phyloP scores from a whole-genome alignment of 768 basidiomycete species.

The Lactarius hatsudake region DNA sequence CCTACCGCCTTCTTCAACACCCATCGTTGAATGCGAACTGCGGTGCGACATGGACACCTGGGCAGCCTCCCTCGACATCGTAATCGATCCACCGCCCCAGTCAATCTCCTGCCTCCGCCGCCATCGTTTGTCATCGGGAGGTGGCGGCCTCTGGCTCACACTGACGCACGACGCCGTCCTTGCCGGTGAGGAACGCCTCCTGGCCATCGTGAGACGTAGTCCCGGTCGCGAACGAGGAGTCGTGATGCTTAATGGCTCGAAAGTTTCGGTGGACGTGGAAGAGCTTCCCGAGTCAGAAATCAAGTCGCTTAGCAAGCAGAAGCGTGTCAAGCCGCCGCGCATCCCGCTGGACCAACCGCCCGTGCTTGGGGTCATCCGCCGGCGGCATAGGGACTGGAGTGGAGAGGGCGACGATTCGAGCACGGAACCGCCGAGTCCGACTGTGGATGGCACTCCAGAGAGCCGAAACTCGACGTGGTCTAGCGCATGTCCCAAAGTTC shows the following conservation, averaged over 20 bases:
- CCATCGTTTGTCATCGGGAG: constrained; percentile 80
- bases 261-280: constrained; percentile 81
- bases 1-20: constrained; percentile 34
- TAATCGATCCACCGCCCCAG: constrained; percentile 90
- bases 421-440: constrained; percentile 22
- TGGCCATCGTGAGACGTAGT: constrained; percentile 71
- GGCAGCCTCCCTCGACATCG: constrained; percentile 78
- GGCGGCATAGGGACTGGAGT: constrained; percentile 71
- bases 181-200: constrained; percentile 71
- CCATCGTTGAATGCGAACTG: constrained; percentile 82
- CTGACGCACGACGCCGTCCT: constrained; percentile 82
- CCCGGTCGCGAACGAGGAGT: constrained; percentile 67
- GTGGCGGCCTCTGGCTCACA: constrained; percentile 93
- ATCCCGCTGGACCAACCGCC: constrained; percentile 94
- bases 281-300: constrained; percentile 85
- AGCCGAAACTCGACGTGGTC: constrained; percentile 42
- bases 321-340: constrained; percentile 79
- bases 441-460: constrained; percentile 22
- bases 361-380: constrained; percentile 66
- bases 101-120: constrained; percentile 78
- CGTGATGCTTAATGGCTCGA: constrained; percentile 88
- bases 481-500: constrained; percentile 54
- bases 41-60: constrained; percentile 91
- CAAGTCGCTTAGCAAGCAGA: constrained; percentile 76
- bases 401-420: constrained; percentile 41